phyloP scores from a whole-genome alignment of 139 green algal species.

The Desmodesmus armatus region DNA sequence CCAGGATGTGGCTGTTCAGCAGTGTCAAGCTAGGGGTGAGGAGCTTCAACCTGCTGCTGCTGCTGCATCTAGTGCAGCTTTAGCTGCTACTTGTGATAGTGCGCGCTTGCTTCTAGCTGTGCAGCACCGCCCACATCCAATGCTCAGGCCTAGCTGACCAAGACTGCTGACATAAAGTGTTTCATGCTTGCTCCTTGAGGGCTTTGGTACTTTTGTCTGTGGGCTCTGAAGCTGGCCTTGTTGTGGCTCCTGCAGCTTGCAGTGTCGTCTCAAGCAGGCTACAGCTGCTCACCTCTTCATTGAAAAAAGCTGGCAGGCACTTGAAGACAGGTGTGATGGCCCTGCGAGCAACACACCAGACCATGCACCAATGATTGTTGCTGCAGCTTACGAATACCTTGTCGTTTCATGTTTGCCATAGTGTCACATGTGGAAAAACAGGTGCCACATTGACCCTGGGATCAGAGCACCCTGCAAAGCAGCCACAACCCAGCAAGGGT shows the following conservation, averaged over 20 bases:
- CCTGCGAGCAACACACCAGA: not conserved
- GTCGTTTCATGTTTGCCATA: not conserved
- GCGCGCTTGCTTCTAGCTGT: not conserved
- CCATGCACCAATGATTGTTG: not conserved
- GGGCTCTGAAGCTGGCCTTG: not conserved
- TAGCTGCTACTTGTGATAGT: not conserved
- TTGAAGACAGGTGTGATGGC: constrained; percentile 32
- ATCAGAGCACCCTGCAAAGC: no score
- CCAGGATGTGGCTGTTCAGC: no score
- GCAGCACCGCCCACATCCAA: not conserved
- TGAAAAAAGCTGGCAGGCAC: constrained; percentile 40
- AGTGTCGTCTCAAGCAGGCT: not conserved
- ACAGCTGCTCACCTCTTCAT: not conserved
- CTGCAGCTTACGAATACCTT: not conserved
- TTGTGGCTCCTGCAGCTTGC: not conserved
- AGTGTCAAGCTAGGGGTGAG: not conserved
- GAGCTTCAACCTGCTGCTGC: not conserved
- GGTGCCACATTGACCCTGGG: not conserved
- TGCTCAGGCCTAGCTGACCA: not conserved
- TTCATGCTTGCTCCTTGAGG: no score
- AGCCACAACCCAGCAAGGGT: no score
- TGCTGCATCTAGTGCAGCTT: not conserved
- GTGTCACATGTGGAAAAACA: not conserved
- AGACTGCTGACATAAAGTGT: not conserved
- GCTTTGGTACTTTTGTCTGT: not conserved